These are phyloP conservation scores for Leavenworthia alabamica DNA, from an alignment of 345 rosid species.

Conservation along the genomic window DNA sequence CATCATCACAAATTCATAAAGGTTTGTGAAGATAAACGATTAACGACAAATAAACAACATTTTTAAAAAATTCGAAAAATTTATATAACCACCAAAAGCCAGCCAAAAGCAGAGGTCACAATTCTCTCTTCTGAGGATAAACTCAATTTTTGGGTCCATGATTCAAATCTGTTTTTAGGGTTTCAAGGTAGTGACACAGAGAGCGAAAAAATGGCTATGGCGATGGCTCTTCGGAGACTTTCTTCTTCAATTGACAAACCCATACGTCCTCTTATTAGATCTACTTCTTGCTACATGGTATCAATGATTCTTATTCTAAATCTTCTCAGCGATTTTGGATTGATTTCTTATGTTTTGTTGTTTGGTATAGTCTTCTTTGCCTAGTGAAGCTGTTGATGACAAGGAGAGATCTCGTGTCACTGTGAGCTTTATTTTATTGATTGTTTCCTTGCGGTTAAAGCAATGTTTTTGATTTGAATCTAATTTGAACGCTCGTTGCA, in stretches of 20 bases:
- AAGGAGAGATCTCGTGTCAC: slow-evolving; percentile 65
- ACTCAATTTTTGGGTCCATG: background rate
- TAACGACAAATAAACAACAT: slow-evolving; percentile 15
- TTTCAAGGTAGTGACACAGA: slow-evolving; percentile 4
- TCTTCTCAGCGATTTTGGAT: background rate
- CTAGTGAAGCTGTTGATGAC: slow-evolving; percentile 85
- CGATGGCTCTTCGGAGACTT: slow-evolving; percentile 92
- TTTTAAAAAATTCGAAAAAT: slow-evolving; percentile 9
- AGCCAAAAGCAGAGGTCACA: slow-evolving; percentile 34
- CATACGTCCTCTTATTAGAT: slow-evolving; percentile 66
- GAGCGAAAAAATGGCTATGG: slow-evolving; percentile 61
- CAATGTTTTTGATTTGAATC: background rate
- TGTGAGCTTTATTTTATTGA: slow-evolving; percentile 35
- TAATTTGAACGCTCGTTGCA: slow-evolving; percentile 16
- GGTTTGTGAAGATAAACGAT: slow-evolving; percentile 19
- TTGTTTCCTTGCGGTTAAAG: slow-evolving; percentile 17
- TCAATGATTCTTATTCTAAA: background rate
- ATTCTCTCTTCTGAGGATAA: slow-evolving; percentile 24
- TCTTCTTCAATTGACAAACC: slow-evolving; percentile 78
- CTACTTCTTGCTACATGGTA: slow-evolving; percentile 65
- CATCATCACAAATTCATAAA: slow-evolving; percentile 9
- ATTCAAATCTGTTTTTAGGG: slow-evolving; percentile 20
- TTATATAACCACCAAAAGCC: slow-evolving; percentile 40
- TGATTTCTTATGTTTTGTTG: background rate
- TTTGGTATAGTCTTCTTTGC: slow-evolving; percentile 70